Percentiles rank a stretch among this genome's conserved stretches.
Conservation (phyloP, 169 alveolate species). For the Cryptosporidium sp. region DNA sequence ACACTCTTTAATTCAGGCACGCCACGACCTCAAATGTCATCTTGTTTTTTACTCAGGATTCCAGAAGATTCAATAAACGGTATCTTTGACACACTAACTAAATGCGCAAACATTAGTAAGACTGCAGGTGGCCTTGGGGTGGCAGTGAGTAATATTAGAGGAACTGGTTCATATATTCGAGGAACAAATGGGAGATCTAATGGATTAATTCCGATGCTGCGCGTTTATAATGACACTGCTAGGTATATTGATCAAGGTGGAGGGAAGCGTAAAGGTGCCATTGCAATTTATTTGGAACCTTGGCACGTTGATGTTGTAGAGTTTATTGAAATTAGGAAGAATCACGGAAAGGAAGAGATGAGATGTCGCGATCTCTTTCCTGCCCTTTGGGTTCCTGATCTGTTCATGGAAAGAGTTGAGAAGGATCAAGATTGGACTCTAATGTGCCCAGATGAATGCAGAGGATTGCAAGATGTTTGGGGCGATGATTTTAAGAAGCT, state of each 20-base stretch:
- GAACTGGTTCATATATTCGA: slow-evolving; percentile 95
- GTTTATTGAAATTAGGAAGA: slow-evolving; percentile 94
- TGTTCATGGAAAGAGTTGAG: slow-evolving; percentile 98
- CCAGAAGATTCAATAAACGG: slow-evolving; percentile 97
- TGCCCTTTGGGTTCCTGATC: slow-evolving; percentile 99
- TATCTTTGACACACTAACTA: slow-evolving; percentile 94
- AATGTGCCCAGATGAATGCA: slow-evolving; percentile 98
- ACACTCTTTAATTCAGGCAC: slow-evolving; percentile 98
- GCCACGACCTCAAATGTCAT: slow-evolving; percentile 95
- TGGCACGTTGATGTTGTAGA: slow-evolving; percentile 99
- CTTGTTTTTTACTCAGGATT: slow-evolving; percentile 95
- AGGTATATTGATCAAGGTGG: slow-evolving; percentile 88
- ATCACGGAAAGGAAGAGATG: slow-evolving; percentile 98
- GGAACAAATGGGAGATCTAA: slow-evolving; percentile 98
- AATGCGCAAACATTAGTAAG: slow-evolving; percentile 96
- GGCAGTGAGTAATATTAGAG: slow-evolving; percentile 95
- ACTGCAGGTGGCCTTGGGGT: slow-evolving; percentile 99
- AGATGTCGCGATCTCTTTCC: slow-evolving; percentile 98
- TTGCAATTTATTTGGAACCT: slow-evolving; percentile 98
- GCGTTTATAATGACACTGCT: slow-evolving; percentile 93
- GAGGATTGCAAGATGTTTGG: slow-evolving; percentile 93
- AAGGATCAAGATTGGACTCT: slow-evolving; percentile 95
- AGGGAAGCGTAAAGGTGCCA: slow-evolving; percentile 97
- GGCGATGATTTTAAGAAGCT: slow-evolving; percentile 95
- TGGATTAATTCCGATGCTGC: slow-evolving; percentile 98